A percentile compares a stretch with the other conserved stretches of the same genome.
phyloP scores from a whole-genome alignment of 78 protist species.

The Andalucia godoyi region DNA sequence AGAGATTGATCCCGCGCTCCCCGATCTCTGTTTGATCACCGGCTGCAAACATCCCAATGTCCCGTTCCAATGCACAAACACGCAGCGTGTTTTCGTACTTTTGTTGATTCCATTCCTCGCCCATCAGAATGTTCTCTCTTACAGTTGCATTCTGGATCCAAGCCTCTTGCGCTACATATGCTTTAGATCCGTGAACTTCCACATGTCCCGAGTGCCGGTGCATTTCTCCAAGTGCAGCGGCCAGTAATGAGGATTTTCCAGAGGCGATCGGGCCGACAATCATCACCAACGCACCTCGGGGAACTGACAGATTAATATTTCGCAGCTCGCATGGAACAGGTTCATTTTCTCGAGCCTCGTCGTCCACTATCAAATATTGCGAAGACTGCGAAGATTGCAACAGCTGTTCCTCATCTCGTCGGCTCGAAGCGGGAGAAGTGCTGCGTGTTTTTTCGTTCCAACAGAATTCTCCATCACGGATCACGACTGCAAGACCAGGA shows the following conservation, averaged over 20 bases:
- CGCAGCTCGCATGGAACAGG: slow-evolving; percentile 4
- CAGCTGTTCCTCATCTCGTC: no score
- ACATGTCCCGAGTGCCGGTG: background rate
- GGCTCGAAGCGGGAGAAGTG: no score
- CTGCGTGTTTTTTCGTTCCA: slow-evolving; percentile 3
- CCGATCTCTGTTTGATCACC: slow-evolving; percentile 66
- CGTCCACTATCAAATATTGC: no score
- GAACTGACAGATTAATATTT: background rate
- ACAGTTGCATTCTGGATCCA: slow-evolving; percentile 48
- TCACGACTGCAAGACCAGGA: background rate
- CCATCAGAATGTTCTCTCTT: slow-evolving; percentile 45
- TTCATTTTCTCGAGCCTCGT: background rate
- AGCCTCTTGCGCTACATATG: slow-evolving; percentile 68
- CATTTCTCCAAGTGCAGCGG: slow-evolving; percentile 57
- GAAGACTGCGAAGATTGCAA: no score
- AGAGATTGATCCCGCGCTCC: slow-evolving; percentile 56
- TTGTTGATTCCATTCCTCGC: slow-evolving; percentile 2
- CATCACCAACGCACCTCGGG: slow-evolving; percentile 8
- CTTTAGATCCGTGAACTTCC: slow-evolving; percentile 22
- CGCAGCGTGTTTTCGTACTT: background rate
- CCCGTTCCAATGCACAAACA: background rate
- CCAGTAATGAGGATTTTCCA: slow-evolving; percentile 61
- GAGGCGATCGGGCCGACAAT: slow-evolving; percentile 45
- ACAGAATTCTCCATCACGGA: slow-evolving; percentile 2
- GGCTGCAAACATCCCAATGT: slow-evolving; percentile 13